These are phyloP conservation scores for Senna tora DNA, from an alignment of 306 rosid genomes.

Conservation along the genomic window DNA sequence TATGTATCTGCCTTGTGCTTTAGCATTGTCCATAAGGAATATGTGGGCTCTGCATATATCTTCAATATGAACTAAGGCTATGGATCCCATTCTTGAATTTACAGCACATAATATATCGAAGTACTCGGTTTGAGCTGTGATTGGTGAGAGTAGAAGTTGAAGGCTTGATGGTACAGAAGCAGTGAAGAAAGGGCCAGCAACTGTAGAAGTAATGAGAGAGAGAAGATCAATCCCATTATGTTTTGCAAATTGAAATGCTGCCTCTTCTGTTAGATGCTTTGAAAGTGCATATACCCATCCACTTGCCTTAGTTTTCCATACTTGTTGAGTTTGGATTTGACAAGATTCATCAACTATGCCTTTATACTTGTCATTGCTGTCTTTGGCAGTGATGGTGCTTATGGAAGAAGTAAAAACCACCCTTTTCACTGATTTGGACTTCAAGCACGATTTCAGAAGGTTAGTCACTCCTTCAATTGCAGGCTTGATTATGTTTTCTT, in stretches of 20 bases:
- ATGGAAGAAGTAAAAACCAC: conserved; percentile 73
- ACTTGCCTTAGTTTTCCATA: conserved; percentile 49
- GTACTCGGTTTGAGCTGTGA: conserved; percentile 55
- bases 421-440: conserved; percentile 58
- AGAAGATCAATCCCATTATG: conserved; percentile 61
- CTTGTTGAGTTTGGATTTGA: conserved; percentile 44
- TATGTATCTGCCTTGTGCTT: conserved; percentile 67
- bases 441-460: conserved; percentile 55
- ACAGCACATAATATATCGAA: conserved; percentile 63
- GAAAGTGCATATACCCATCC: conserved; percentile 71
- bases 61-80: conserved; percentile 70
- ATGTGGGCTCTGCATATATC: conserved; percentile 83
- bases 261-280: conserved; percentile 62
- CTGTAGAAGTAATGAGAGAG: conserved; percentile 58
- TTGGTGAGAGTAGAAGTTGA: conserved; percentile 56
- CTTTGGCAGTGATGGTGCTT: conserved; percentile 60
- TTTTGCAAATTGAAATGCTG: conserved; percentile 58
- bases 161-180: conserved; percentile 54
- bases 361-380: conserved; percentile 46
- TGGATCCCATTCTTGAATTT: conserved; percentile 80
- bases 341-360: conserved; percentile 63
- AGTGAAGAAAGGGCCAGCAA: conserved; percentile 61
- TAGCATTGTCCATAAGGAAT: conserved; percentile 71
- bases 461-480: conserved; percentile 53
- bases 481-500: conserved; percentile 46